Base-by-base conservation (phyloP, 805 yeast species). In the Nakazawaea ernobii region DNA sequence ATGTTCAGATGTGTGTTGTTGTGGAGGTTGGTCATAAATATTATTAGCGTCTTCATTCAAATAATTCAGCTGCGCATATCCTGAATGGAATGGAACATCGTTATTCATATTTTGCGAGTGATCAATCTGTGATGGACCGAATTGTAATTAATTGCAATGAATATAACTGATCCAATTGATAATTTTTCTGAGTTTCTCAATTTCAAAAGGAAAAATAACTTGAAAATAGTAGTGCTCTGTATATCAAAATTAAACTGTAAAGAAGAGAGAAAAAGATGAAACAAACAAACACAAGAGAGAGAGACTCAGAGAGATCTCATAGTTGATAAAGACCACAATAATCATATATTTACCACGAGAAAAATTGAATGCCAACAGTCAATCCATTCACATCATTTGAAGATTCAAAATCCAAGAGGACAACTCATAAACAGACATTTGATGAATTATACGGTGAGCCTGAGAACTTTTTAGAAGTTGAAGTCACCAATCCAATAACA, bases 391-490 rank as follows among this genome's bases (percentile, higher is more conserved):
- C 43, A 4, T 49, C 51, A 15, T 49, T 49, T 41, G 51, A 42
- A 20, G 49, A 42, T 49, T 57, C 15, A 56, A 52, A 45, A 64
- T 52, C 15, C 62, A 60, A 40, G 52, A 50, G 32, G 36, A 43
- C 39, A 7, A 32, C 58, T 24, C 65, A 64, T 69, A 50, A 67
- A 50, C 92, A 85, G 62, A 74, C 88, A 3, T 83, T 82, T 62
- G 86, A 80, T 53, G 96, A 89, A 57, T 75, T 86, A 38, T 94
- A 94, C 60, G 96, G 95, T 0, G 95, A 86, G 57, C 98, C 97
- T 0, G 98, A 94, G 64, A 88, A 89, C 66, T 88, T 90, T 59
- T 74, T 92, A 36, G 99, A 92, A 66, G 82, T 94, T 32, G 97
- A 91, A 63, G 96, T 90, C 50, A 70, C 77, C 27, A 83, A 83